Evolutionary conservation across 768 basidiomycete genomes (phyloP), one percentile per base, ranked within the genome.

Genomic region (Glaciozyma antarctica): DNA sequence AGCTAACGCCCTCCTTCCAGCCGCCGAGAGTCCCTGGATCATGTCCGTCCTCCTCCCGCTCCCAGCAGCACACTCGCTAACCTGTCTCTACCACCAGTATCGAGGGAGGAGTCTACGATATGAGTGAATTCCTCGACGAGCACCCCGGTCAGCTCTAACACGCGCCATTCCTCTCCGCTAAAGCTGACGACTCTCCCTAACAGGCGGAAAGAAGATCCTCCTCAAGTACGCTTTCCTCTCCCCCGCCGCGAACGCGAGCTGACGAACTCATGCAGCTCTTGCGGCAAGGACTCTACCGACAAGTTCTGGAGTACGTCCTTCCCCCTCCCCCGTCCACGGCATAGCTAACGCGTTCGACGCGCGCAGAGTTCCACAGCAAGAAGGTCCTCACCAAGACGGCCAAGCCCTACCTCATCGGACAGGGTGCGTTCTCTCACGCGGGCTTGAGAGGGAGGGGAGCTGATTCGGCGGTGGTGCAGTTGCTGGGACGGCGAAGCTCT

Each of bases 321-420:
- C 30, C 8, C 49, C 22, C 15, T 9, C n/a, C 13, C 62, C 16
- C 7, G 15, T 12, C 2, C 49, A 1, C n/a, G 26, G 2, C 8
- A 1, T 3, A n/a, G 57, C 43, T 58, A 21, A 43, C 44, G 12
- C 48, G 21, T 16, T 19, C 30, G 47, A 13, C 41, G 57, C n/a
- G 24, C 26, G n/a, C 58, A 64, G 63, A 70, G 65, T 70, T 70
- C 55, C 69, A 70, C 63, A 21, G 24, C 17, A 60, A 64, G 54
- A 65, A 64, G 61, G 56, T 70, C 13, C 63, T 70, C 21, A 51
- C 66, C 45, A 70, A 70, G 58, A 58, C 54, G 47, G 69, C 69
- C 13, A 67, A 67, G 51, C 61, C 53, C 47, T 64, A 49, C 47
- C 34, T 65, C 16, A 63, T 60, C 34, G 68, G 58, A 13, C 48